These are phyloP conservation scores for Carpinus fangiana DNA, from an alignment of 306 rosid species.

Conservation along the genomic window DNA sequence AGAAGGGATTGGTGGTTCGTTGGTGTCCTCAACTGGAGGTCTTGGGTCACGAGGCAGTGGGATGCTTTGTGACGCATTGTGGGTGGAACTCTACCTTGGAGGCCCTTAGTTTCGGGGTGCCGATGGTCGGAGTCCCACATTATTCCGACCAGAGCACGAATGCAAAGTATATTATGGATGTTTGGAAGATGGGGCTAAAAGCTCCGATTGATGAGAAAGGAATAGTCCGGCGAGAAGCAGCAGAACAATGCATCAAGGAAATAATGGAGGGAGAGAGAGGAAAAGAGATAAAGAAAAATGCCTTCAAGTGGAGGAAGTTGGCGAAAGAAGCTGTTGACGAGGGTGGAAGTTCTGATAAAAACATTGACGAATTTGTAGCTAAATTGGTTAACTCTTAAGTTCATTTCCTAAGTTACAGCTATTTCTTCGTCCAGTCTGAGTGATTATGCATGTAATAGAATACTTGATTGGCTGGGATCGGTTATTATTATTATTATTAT, in stretches of 20 bases:
- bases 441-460: no score
- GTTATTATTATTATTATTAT: no score
- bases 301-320: neutral
- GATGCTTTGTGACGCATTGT: neutral
- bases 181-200: constrained; percentile 2
- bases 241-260: neutral
- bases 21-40: neutral
- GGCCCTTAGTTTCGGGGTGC: neutral
- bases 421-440: no score
- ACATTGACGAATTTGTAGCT: neutral
- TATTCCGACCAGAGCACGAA: neutral
- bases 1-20: neutral
- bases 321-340: neutral
- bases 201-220: neutral
- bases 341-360: neutral
- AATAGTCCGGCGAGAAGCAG: neutral
- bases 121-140: neutral
- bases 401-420: no score
- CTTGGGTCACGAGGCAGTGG: neutral
- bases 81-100: neutral
- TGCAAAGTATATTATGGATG: neutral
- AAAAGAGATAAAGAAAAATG: neutral
- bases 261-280: neutral
- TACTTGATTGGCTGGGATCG: no score
- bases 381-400: neutral